phyloP scores from a whole-genome alignment of 2,329 filamentous ascomycete species.

The Aspergillus puulaauensis region DNA sequence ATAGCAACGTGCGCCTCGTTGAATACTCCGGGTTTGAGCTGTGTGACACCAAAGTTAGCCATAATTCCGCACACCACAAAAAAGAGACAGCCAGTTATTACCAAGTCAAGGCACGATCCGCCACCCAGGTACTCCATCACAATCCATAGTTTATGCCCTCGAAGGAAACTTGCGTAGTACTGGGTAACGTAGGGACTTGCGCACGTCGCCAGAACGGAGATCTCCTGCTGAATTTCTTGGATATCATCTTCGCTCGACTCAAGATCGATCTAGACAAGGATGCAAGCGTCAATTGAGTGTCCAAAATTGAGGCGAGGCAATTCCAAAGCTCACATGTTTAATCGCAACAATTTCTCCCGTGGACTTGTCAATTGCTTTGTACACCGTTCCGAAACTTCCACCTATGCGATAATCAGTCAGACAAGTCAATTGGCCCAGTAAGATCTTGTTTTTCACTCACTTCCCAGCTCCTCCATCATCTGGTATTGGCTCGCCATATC shows the following conservation, averaged over 20 bases:
- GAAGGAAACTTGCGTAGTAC: conserved; percentile 95
- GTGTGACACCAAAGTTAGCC: not conserved
- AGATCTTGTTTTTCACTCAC: conserved; percentile 55
- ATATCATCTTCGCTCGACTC: conserved; percentile 99
- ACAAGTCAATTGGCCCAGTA: conserved; percentile 7
- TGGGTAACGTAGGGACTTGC: conserved; percentile 91
- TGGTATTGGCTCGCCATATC: conserved; percentile 82
- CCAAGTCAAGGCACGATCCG: conserved; percentile 90
- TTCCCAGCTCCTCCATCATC: conserved; percentile 92
- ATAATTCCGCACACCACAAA: not conserved
- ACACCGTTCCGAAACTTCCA: conserved; percentile 94
- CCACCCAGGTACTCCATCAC: conserved; percentile 98
- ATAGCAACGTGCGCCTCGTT: conserved; percentile 89
- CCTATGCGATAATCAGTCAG: conserved; percentile 51
- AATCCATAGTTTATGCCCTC: conserved; percentile 97
- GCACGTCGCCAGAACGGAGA: conserved; percentile 91
- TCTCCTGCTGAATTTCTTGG: conserved; percentile 96
- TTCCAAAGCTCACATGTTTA: conserved; percentile 71
- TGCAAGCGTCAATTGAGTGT: conserved; percentile 16
- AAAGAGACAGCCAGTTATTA: conserved; percentile 40
- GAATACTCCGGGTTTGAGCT: conserved; percentile 89
- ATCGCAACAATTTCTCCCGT: conserved; percentile 95
- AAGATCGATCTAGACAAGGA: conserved; percentile 76
- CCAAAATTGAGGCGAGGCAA: not conserved
- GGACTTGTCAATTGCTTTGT: conserved; percentile 88